Base-by-base conservation (phyloP, 1,284 basidiomycete genomes). In the Meripilus lineatus region DNA sequence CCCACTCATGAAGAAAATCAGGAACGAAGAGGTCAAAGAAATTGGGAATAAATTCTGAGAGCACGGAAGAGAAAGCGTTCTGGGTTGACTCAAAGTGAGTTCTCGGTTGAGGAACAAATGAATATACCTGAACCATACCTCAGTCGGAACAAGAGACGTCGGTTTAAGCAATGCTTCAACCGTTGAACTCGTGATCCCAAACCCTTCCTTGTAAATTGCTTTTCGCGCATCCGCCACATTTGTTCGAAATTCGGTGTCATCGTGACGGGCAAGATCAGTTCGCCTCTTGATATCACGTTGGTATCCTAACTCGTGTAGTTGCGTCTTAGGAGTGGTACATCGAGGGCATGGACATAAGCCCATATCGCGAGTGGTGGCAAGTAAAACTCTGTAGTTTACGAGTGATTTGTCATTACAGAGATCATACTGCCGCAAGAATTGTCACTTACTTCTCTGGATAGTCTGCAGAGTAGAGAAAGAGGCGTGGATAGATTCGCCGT, bases 391-490 rank as follows among this genome's bases (percentile, higher is more conserved):
- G 66, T 15, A 24, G n/a, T 17, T 30, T 5, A 17, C n/a, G n/a
- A n/a, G n/a, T n/a, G n/a, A n/a, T n/a, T n/a, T n/a, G n/a, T n/a
- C n/a, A n/a, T n/a, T n/a, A n/a, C n/a, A 13, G 37, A 24, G 17
- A 38, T 8, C 11, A 20, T 13, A 38, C 10, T 11, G 10, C 8
- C 10, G 22, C n/a, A n/a, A n/a, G n/a, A n/a, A n/a, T n/a, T n/a
- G n/a, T n/a, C n/a, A 40, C 53, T 25, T 45, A 63, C 61, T 58
- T 59, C 36, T 63, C 59, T 10, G 57, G 59, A 43, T 63, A 63
- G 33, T 62, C 60, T 2, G 61, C 60, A 7, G 58, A 55, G 32
- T 62, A 60, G 0, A 50, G 50, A 22, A 62, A 54, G 10, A 63
- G 44, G 1, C 58, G 47, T 3, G 53, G 53, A 42, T 50, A 63